Base-by-base conservation (phyloP, 345 rosid species). In the Linum usitatissimum region DNA sequence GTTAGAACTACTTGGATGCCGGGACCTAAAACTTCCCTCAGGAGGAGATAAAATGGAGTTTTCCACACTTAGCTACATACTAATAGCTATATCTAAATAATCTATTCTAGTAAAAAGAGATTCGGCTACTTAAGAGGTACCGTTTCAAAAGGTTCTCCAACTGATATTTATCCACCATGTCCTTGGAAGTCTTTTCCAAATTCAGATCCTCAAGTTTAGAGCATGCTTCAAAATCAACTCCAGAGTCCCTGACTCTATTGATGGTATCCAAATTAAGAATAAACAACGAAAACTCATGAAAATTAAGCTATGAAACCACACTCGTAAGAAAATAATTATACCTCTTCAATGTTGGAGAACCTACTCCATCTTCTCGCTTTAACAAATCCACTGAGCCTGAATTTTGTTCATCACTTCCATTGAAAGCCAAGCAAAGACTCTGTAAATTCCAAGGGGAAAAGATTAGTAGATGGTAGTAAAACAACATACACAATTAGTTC, bases 161-260 rank as follows among this genome's bases (percentile, higher is more conserved):
- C 28, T 68, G 58, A 71, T 55, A 62, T 62, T 60, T 65, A 57
- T 77, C 78, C 21, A 68, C 80, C 61, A 67, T 55, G 42, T 66
- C 73, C 61, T 68, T 73, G 48, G 76, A 64, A 64, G 73, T 71
- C 80, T 77, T 83, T 68, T 83, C 86, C 88, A 87, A 77, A 78
- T 78, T 87, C 55, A 87, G 78, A 67, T 78, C 86, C 84, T 78
- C 84, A 1, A 87, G 85, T 86, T 81, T 84, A 70, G 81, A 76
- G 77, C 90, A 82, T 63, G 88, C 82, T 64, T 83, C 95, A 74
- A 83, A 87, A 57, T 81, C 86, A 77, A 70, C 61, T n/a, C 79
- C 75, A 67, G 59, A 66, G 40, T 81, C 83, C 74, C 67, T 73
- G 63, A 68, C 73, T 75, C 84, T 78, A 71, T 55, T 59, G 57